Conservation (phyloP, 2,329 filamentous ascomycete species). For the Emmonsiellopsis sp. region DNA sequence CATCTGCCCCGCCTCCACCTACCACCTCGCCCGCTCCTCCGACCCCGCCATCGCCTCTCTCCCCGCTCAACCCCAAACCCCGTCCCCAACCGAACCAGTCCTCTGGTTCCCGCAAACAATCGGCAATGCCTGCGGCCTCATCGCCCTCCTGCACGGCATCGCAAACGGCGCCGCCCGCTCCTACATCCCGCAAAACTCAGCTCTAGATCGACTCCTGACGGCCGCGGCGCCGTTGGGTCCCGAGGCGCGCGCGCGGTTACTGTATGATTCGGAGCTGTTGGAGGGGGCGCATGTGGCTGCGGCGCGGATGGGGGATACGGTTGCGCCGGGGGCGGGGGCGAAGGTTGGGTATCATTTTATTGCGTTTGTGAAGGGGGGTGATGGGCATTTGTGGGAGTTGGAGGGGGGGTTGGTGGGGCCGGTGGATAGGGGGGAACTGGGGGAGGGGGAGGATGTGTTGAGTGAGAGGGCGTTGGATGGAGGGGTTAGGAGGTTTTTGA, state of each 20-base stretch:
- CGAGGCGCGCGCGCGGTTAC: slow-evolving; percentile 38
- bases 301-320: slow-evolving; percentile 16
- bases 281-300: slow-evolving; percentile 15
- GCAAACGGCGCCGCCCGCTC: slow-evolving; percentile 39
- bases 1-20: slow-evolving; percentile 37
- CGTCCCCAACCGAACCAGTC: slow-evolving; percentile 41
- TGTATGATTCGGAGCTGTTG: slow-evolving; percentile 33
- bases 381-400: slow-evolving; percentile 26
- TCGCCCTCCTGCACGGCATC: slow-evolving; percentile 46
- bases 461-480: slow-evolving; percentile 20
- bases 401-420: slow-evolving; percentile 24
- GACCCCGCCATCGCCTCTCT: slow-evolving; percentile 23
- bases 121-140: slow-evolving; percentile 49
- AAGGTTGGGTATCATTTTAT: slow-evolving; percentile 20
- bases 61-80: neutral
- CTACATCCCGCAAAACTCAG: slow-evolving; percentile 34
- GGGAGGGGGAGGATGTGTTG: slow-evolving; percentile 21
- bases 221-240: slow-evolving; percentile 35
- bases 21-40: slow-evolving; percentile 29
- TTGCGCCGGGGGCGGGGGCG: slow-evolving; percentile 14
- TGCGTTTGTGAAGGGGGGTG: slow-evolving; percentile 23
- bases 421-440: slow-evolving; percentile 18
- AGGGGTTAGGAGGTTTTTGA: slow-evolving; percentile 16
- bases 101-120: slow-evolving; percentile 53
- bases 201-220: slow-evolving; percentile 16